Percentiles rank a stretch among this genome's conserved stretches.
These are phyloP conservation scores for Panus rudis DNA, from an alignment of 768 basidiomycete species.

Conservation along the genomic window DNA sequence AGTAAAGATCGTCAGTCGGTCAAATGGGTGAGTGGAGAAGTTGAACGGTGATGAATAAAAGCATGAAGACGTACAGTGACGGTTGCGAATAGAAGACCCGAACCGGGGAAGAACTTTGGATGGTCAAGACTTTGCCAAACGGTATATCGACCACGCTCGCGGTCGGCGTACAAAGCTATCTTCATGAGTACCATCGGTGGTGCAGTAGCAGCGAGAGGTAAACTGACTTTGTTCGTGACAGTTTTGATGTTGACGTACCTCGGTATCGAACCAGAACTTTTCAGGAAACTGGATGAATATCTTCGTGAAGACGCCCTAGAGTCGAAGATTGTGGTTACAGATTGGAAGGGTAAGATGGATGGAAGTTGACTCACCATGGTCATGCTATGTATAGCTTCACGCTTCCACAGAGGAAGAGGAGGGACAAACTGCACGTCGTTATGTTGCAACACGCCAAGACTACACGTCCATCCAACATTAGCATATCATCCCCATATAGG, in stretches of 20 bases:
- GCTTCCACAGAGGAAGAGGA: constrained; percentile 47
- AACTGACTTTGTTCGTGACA: not conserved
- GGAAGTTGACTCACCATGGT: constrained; percentile 37
- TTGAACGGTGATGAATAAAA: not conserved
- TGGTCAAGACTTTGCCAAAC: constrained; percentile 59
- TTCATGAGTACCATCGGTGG: constrained; percentile 11
- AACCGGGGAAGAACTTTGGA: constrained; percentile 43
- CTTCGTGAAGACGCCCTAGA: constrained; percentile 53
- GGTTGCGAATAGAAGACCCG: constrained; percentile 43
- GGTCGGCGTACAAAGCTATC: constrained; percentile 48
- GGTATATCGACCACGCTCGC: constrained; percentile 48
- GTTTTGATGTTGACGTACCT: constrained; percentile 28
- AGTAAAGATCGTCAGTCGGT: not conserved
- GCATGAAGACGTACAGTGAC: constrained; percentile 27
- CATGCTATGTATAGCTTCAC: constrained; percentile 56
- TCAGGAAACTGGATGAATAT: constrained; percentile 58
- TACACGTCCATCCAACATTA: constrained; percentile 15
- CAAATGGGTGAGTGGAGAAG: not conserved
- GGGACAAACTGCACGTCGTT: constrained; percentile 52
- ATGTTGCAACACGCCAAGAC: constrained; percentile 62
- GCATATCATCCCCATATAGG: not conserved
- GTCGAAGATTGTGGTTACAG: not conserved
- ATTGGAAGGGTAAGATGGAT: not conserved
- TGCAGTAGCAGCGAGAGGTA: not conserved
- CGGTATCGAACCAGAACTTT: constrained; percentile 50